Base-by-base conservation (phyloP, 1,139 yeast species). In the Nadsonia starkeyi-henricii region DNA sequence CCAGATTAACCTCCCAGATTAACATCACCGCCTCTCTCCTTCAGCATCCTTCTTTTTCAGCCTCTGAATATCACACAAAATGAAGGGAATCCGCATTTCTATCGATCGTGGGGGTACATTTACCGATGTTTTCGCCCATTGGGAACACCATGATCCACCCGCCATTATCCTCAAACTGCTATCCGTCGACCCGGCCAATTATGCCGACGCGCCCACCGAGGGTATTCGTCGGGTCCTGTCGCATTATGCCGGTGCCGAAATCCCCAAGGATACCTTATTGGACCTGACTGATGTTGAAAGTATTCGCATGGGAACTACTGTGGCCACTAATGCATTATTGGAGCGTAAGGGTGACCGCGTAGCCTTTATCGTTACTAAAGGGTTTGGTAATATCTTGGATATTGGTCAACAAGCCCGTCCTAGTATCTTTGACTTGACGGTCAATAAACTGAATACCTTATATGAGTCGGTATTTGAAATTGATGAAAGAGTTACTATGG, bases 181-280 rank as follows among this genome's bases (percentile, higher is more conserved):
- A 28, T 85, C 95, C 1, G 95, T 83, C 7, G 96, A 89, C 61
- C 95, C 96, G 0, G 69, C 73, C 44, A 88, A 88, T 66, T 88
- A 89, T 61, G 67, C 71, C 3, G 96, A 89, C 70, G 95, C 96
- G 1, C 95, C 95, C 3, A 72, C 89, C 17, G 96, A 88, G 66
- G 96, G 95, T 5, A 85, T 89, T 45, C 71, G 96, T 53, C 67
- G 94, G 47, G 74, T 85, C 0, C 65, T 89, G 51, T 93, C 84
- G 60, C 65, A 67, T 39, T 77, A 75, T 51, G 72, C 77, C 1
- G 73, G 75, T 0, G 62, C 59, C 3, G 49, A 61, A 12, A 81
- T 83, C 43, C 63, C 68, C 1, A 57, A 62, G 41, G 73, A 71
- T 3, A 58, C 60, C 21, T 69, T 67, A 1, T 59, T 76, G 45